These are phyloP conservation scores for Rhodotorula taiwanensis DNA, from an alignment of 768 basidiomycete species.

Conservation along the genomic window DNA sequence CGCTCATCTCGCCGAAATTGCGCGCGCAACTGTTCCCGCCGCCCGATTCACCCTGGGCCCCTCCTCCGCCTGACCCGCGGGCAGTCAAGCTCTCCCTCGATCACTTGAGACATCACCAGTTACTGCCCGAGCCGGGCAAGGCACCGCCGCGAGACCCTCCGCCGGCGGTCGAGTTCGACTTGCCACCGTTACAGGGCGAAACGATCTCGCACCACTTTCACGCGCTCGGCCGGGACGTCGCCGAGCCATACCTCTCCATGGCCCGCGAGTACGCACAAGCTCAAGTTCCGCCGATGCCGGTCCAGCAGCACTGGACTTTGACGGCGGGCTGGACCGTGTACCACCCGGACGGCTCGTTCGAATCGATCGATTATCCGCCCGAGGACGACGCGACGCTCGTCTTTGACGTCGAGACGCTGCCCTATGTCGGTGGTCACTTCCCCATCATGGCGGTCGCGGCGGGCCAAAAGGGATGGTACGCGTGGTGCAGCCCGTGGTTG, in stretches of 20 bases:
- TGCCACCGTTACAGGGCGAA: constrained; percentile 73
- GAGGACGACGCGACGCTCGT: constrained; percentile 58
- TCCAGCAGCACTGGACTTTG: constrained; percentile 48
- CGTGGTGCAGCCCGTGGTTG: constrained; percentile 93
- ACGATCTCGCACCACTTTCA: constrained; percentile 85
- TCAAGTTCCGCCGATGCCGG: constrained; percentile 59
- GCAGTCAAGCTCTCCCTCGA: constrained; percentile 22
- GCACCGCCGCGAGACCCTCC: neutral
- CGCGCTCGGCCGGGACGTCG: constrained; percentile 59
- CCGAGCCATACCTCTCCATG: constrained; percentile 71
- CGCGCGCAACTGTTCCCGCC: constrained; percentile 32
- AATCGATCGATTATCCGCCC: constrained; percentile 60
- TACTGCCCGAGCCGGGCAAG: constrained; percentile 6
- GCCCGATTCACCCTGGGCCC: constrained; percentile 3
- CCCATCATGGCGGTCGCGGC: constrained; percentile 85
- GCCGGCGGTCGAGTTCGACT: constrained; percentile 68
- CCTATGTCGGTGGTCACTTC: constrained; percentile 63
- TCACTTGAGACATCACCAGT: constrained; percentile 23
- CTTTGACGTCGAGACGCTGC: constrained; percentile 93
- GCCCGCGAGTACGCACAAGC: constrained; percentile 56
- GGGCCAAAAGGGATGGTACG: constrained; percentile 79
- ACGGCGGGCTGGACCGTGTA: constrained; percentile 87
- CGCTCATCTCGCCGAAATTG: constrained; percentile 30
- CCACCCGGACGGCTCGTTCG: constrained; percentile 65
- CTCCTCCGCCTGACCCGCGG: constrained; percentile 11